Evolutionary conservation across 2,329 filamentous ascomycete species (phyloP), one percentile per base, ranked within the genome.

Genomic region (Aspergillus ruber): DNA sequence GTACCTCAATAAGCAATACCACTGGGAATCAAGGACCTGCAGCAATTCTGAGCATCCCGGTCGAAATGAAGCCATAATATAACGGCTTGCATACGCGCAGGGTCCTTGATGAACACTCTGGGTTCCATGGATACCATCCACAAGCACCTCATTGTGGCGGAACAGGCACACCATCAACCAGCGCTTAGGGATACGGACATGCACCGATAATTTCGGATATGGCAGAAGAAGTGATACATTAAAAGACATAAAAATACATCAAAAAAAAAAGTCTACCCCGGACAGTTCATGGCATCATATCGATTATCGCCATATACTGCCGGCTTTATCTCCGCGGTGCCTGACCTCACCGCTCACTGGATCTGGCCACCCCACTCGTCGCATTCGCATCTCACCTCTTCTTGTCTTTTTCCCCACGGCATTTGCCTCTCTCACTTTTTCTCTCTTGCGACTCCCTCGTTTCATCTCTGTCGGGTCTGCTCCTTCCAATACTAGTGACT

Each of bases 371-470:
- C 23, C 23, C 40, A 27, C 40, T 42, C 21, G 40, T 25, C 40
- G 21, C 23, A 17, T 42, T 42, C 40, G 40, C 13, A 42, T 42
- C 23, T 42, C 40, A 25, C 21, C 40, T 42, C 21, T 42, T 42
- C 40, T 42, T 42, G n/a, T 27, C 18, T 13, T 42, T 25, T 15
- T 25, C 21, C 18, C 25, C 25, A 29, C 25, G 25, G 4, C 10
- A 29, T 41, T 25, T 18, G 23, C 9, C 40, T 42, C n/a, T 25
- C 25, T 21, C 25, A 8, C 9, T 25, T 6, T 5, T 13, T 10
- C 40, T 25, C 13, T 25, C 40, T 39, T 6, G n/a, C 15, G 8
- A 10, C 36, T 39, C 36, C 18, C 8, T 18, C 6, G 15, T 18
- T 20, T 42, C 40, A 41, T 25, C 20, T 25, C 9, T 21, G 9